Conservation (phyloP, 2,329 filamentous ascomycete genomes). For the Colletotrichum zoysiae region DNA sequence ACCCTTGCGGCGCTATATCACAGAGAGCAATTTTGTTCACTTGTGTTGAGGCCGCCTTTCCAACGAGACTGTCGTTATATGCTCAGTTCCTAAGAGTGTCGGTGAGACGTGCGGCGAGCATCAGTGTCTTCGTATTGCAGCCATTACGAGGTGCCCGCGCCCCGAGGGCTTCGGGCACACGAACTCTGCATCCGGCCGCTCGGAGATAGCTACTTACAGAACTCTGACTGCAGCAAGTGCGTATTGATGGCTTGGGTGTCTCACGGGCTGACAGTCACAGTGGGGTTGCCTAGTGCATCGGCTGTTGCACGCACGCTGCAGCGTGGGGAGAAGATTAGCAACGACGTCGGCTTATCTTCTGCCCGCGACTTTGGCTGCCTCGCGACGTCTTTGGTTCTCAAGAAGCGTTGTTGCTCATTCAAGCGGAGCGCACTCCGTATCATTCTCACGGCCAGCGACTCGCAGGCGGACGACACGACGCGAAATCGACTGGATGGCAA, state of each 20-base stretch:
- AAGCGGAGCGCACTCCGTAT: slow-evolving; percentile 10
- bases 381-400: not conserved
- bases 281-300: slow-evolving; percentile 35
- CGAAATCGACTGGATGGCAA: slow-evolving; percentile 40
- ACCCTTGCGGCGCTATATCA: not conserved
- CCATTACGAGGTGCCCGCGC: slow-evolving; percentile 22
- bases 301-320: slow-evolving; percentile 30
- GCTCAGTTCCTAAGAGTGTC: slow-evolving; percentile 6
- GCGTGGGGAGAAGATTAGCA: slow-evolving; percentile 2
- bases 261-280: slow-evolving; percentile 36
- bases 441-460: not conserved
- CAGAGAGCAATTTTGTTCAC: not conserved
- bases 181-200: slow-evolving; percentile 40
- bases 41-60: not conserved
- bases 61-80: not conserved
- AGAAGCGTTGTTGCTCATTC: not conserved
- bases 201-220: slow-evolving; percentile 42
- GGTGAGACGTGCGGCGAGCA: slow-evolving; percentile 17
- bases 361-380: not conserved
- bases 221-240: slow-evolving; percentile 38
- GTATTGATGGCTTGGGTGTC: slow-evolving; percentile 39
- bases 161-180: slow-evolving; percentile 37
- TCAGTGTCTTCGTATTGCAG: slow-evolving; percentile 26
- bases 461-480: slow-evolving; percentile 16
- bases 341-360: not conserved